phyloP scores from a whole-genome alignment of 73 alveolate genomes.

The Symbiodinium natans region DNA sequence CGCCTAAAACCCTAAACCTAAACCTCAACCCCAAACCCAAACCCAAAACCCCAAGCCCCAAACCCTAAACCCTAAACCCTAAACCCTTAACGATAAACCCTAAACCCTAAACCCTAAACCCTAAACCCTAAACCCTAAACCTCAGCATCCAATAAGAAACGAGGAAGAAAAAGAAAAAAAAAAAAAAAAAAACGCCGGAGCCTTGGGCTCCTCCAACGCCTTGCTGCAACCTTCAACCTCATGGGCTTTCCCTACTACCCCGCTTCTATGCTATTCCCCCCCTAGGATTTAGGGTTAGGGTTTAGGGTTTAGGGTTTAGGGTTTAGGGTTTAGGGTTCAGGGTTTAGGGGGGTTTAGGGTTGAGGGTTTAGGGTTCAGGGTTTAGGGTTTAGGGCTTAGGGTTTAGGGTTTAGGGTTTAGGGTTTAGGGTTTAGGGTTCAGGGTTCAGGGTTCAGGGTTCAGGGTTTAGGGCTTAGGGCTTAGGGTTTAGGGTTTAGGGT shows the following conservation, averaged over 20 bases:
- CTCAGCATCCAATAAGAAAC: too few species aligned
- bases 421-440: not conserved
- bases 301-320: not conserved
- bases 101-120: too few species aligned
- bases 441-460: not conserved
- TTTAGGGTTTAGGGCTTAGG: not conserved
- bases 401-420: not conserved
- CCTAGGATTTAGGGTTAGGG: not conserved
- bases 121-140: too few species aligned
- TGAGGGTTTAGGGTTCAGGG: not conserved
- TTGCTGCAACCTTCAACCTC: slow-evolving; percentile 93
- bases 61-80: too few species aligned
- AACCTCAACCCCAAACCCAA: too few species aligned
- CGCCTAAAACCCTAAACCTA: too few species aligned
- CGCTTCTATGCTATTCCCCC: too few species aligned
- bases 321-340: not conserved
- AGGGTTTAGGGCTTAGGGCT: not conserved
- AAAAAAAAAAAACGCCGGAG: not conserved
- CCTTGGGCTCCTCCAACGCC: not conserved
- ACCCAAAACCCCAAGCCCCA: too few species aligned
- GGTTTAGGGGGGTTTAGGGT: not conserved
- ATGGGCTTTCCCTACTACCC: slow-evolving; percentile 8
- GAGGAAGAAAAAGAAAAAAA: not conserved
- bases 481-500: not conserved
- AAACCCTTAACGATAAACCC: too few species aligned